Percentiles rank a stretch among this genome's conserved stretches.
phyloP scores from a whole-genome alignment of 257 asterid genomes.

The Gentiana macrophylla region DNA sequence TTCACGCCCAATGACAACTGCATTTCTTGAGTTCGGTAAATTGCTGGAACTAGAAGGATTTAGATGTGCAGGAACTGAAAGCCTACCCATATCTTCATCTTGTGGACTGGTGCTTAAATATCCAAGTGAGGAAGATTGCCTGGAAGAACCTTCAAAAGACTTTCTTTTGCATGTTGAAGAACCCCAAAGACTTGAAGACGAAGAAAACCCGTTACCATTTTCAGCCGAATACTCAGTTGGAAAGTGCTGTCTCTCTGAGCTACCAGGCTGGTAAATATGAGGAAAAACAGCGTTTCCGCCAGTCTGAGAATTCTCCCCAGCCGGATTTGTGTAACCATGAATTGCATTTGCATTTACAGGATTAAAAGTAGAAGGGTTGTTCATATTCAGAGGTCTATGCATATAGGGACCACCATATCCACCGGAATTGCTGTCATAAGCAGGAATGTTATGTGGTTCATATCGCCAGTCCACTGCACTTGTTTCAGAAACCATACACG shows the following conservation, averaged over 20 bases:
- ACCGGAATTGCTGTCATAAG: conserved; percentile 12
- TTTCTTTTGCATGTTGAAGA: conserved; percentile 65
- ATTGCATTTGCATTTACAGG: conserved; percentile 21
- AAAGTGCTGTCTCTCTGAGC: conserved; percentile 26
- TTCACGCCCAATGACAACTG: conserved; percentile 24
- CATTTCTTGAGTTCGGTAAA: conserved; percentile 28
- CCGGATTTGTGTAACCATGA: conserved; percentile 19
- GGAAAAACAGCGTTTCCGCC: conserved; percentile 23
- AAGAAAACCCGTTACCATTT: conserved; percentile 33
- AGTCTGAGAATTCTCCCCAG: conserved; percentile 15
- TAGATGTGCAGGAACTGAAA: conserved; percentile 27
- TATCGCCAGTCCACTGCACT: conserved; percentile 38
- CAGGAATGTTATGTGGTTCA: conserved; percentile 26
- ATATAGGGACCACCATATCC: conserved; percentile 21
- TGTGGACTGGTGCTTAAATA: conserved; percentile 50
- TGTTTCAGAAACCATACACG: conserved; percentile 26
- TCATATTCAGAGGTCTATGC: conserved; percentile 19
- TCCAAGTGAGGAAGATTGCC: conserved; percentile 46
- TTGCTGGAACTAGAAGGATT: conserved; percentile 29
- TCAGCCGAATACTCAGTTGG: conserved; percentile 37
- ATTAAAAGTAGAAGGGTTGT: conserved; percentile 9
- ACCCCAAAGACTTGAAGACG: conserved; percentile 60
- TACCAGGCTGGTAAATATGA: conserved; percentile 22
- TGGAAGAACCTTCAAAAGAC: conserved; percentile 70
- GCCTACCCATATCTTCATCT: conserved; percentile 28